A percentile compares a stretch with the other conserved stretches of the same genome.
Evolutionary conservation across 306 rosid genomes (phyloP).

Genomic region (Malus sieversii): DNA sequence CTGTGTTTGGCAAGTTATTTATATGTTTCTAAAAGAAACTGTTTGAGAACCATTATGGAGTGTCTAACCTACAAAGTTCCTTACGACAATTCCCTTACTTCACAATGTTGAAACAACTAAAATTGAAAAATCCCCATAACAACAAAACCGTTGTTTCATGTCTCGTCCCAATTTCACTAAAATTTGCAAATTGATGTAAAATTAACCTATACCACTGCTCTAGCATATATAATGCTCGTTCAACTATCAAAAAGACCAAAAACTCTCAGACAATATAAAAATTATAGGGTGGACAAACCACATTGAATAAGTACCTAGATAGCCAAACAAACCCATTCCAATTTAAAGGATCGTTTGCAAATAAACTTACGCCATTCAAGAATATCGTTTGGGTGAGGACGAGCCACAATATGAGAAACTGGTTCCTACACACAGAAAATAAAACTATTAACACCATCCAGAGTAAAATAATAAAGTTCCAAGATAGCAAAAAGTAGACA

Average conservation of each 20-base stretch:
- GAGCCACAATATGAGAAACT: conserved; percentile 92
- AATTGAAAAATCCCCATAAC: not conserved
- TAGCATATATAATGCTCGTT: no score
- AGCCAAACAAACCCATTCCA: not conserved
- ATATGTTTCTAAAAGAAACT: no score
- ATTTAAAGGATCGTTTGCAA: not conserved
- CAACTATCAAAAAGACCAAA: no score
- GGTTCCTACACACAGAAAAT: conserved; percentile 62
- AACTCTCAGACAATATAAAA: not conserved
- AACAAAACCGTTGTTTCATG: not conserved
- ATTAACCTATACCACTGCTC: no score
- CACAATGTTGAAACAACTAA: not conserved
- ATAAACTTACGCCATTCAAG: conserved; percentile 97
- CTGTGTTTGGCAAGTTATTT: not conserved
- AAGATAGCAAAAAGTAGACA: not conserved
- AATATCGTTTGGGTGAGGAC: conserved; percentile 88
- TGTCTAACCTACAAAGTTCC: not conserved
- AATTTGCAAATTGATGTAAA: not conserved
- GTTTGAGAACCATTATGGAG: not conserved
- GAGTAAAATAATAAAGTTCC: not conserved
- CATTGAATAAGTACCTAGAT: not conserved
- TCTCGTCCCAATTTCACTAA: not conserved
- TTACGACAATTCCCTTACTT: not conserved
- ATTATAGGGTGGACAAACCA: not conserved
- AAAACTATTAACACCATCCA: conserved; percentile 22